Evolutionary conservation across 305 asterid species (phyloP).

Genomic region (Fraxinus greggii): DNA sequence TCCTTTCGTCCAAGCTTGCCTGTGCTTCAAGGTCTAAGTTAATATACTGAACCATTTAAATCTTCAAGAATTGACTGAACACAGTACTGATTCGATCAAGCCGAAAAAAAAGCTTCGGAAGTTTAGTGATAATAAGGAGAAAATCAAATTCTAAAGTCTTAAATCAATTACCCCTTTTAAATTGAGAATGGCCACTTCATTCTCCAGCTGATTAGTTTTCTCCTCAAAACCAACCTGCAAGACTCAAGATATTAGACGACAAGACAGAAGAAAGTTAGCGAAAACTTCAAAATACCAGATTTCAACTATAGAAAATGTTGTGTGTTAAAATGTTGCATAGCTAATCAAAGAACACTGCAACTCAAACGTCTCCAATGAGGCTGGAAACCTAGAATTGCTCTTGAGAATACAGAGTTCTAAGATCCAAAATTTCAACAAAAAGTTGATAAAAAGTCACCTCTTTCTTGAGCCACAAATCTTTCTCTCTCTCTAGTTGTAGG

Average conservation of each 20-base stretch:
- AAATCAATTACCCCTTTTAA: constrained; percentile 42
- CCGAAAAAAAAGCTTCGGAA: background rate
- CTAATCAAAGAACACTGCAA: background rate
- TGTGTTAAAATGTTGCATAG: background rate
- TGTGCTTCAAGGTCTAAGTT: constrained; percentile 9
- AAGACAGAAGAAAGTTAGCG: background rate
- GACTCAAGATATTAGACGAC: background rate
- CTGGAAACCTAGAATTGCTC: background rate
- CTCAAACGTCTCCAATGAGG: background rate
- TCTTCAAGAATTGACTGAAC: background rate
- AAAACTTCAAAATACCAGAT: background rate
- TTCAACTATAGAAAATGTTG: background rate
- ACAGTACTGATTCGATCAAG: background rate
- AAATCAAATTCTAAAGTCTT: constrained; percentile 8
- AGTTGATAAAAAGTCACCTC: background rate
- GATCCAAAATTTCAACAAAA: background rate
- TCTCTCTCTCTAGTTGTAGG: constrained; percentile 48
- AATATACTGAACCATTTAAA: background rate
- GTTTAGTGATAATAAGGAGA: constrained; percentile 1
- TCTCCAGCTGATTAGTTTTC: constrained; percentile 45
- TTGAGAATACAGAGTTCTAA: background rate
- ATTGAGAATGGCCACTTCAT: constrained; percentile 46
- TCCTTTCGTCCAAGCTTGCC: constrained; percentile 50
- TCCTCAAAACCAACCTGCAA: constrained; percentile 48
- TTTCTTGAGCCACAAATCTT: constrained; percentile 32